Percentiles rank a stretch among this genome's conserved stretches.
phyloP scores from a whole-genome alignment of 2,329 filamentous ascomycete species.

The Aschersonia sp. region DNA sequence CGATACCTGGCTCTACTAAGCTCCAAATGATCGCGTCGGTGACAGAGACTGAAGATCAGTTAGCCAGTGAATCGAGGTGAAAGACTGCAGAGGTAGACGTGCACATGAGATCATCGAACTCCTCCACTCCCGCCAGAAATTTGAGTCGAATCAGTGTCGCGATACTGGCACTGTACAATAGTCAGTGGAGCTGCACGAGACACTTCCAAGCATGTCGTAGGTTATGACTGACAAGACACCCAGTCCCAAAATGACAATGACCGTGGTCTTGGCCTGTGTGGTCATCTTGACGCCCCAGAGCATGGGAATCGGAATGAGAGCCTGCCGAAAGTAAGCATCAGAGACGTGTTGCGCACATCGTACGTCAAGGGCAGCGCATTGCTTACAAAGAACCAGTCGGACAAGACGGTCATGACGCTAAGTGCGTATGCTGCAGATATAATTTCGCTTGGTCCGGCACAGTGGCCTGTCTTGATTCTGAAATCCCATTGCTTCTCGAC shows the following conservation, averaged over 20 bases:
- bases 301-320: constrained; percentile 37
- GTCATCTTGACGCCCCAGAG: constrained; percentile 40
- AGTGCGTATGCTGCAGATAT: constrained; percentile 35
- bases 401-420: constrained; percentile 35
- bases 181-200: background rate
- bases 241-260: constrained; percentile 32
- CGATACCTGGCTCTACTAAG: constrained; percentile 39
- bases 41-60: constrained; percentile 22
- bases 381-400: constrained; percentile 38
- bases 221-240: constrained; percentile 24
- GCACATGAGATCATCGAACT: constrained; percentile 34
- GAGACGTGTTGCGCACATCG: background rate
- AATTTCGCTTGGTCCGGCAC: constrained; percentile 27
- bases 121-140: constrained; percentile 29
- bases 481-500: constrained; percentile 38
- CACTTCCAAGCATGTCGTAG: background rate
- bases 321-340: constrained; percentile 12
- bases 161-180: constrained; percentile 28
- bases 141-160: constrained; percentile 38
- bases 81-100: constrained; percentile 8
- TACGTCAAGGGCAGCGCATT: background rate
- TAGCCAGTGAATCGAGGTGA: constrained; percentile 3
- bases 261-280: constrained; percentile 33
- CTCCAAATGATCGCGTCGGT: constrained; percentile 42
- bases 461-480: constrained; percentile 25